A percentile compares a stretch with the other conserved stretches of the same genome.
These are phyloP conservation scores for Rhizomucor miehei DNA, from an alignment of 371 early-diverging fungal species.

Conservation along the genomic window DNA sequence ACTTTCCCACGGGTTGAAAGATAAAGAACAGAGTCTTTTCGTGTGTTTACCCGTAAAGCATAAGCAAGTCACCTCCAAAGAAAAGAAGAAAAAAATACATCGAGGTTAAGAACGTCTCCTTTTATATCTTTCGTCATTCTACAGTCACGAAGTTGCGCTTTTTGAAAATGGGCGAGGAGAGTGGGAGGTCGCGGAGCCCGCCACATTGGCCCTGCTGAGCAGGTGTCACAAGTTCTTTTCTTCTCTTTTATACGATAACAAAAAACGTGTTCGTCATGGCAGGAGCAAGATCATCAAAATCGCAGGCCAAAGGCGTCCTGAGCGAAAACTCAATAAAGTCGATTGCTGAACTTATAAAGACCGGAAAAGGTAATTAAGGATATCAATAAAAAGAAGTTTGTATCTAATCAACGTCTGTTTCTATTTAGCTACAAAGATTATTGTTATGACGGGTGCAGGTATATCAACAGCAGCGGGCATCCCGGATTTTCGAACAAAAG, in stretches of 20 bases:
- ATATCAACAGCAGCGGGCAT: constrained; percentile 93
- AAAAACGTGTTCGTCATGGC: too few species aligned
- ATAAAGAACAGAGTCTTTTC: constrained; percentile 34
- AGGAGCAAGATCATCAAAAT: too few species aligned
- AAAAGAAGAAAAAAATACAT: constrained; percentile 11
- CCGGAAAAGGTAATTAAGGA: constrained; percentile 32
- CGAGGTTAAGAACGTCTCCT: too few species aligned
- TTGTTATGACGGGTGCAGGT: constrained; percentile 95
- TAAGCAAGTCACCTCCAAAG: constrained; percentile 44
- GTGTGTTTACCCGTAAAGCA: constrained; percentile 52
- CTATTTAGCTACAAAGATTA: constrained; percentile 74
- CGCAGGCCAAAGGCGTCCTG: constrained; percentile 1
- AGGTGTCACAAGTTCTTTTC: too few species aligned
- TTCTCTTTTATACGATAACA: too few species aligned
- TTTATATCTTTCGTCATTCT: too few species aligned
- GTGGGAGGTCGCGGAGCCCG: too few species aligned
- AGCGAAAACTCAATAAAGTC: constrained; percentile 21
- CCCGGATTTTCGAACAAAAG: constrained; percentile 90
- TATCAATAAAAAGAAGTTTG: too few species aligned
- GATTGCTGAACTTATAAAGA: constrained; percentile 26
- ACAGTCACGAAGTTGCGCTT: too few species aligned
- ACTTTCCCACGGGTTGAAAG: constrained; percentile 51
- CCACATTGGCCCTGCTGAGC: too few species aligned
- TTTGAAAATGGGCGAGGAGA: too few species aligned
- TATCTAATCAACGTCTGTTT: too few species aligned